phyloP scores from a whole-genome alignment of 83 land plant species.

The Picea engelmannii region DNA sequence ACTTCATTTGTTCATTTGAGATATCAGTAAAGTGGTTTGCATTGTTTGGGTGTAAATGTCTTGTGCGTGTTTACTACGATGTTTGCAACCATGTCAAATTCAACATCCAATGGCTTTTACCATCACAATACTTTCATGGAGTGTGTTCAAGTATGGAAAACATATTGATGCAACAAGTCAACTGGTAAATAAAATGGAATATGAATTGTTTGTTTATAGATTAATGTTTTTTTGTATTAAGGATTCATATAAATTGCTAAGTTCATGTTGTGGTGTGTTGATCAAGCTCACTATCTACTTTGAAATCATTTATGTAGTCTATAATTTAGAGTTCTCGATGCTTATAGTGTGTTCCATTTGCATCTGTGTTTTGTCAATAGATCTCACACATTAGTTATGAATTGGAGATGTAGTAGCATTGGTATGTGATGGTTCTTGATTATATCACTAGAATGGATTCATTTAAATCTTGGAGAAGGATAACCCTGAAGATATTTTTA shows the following conservation, averaged over 20 bases:
- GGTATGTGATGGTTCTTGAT: background rate
- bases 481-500: no score
- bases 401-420: background rate
- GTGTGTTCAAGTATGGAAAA: constrained; percentile 43
- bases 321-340: background rate
- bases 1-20: no score
- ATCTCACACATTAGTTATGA: background rate
- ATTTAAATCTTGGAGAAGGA: background rate
- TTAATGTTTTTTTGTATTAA: no score
- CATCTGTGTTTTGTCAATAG: background rate
- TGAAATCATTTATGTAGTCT: no score
- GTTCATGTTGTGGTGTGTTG: constrained; percentile 21
- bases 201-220: background rate
- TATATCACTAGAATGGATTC: background rate
- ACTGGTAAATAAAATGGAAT: constrained; percentile 34
- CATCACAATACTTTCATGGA: constrained; percentile 37
- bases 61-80: no score
- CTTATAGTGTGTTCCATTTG: background rate
- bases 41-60: no score
- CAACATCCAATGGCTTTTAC: no score
- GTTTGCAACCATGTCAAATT: background rate
- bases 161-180: constrained; percentile 38
- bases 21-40: no score
- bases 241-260: no score
- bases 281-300: no score